phyloP scores from a whole-genome alignment of 352 stramenopile species.

The Globisporangium perplexum region DNA sequence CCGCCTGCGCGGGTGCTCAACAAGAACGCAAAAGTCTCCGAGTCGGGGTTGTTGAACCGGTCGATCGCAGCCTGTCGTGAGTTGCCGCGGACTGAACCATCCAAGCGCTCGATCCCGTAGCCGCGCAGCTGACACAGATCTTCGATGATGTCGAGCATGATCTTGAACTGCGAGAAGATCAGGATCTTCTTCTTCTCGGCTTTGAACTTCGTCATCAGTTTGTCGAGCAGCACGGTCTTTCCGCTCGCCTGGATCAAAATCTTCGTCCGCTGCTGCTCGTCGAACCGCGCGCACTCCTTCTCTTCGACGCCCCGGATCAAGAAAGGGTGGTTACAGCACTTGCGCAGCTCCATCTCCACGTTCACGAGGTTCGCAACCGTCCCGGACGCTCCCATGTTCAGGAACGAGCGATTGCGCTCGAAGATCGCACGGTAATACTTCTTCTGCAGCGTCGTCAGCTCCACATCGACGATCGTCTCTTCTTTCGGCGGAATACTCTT shows the following conservation, averaged over 20 bases:
- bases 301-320: conserved; percentile 97
- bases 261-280: conserved; percentile 66
- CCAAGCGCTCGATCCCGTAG: conserved; percentile 93
- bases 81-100: conserved; percentile 95
- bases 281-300: conserved; percentile 88
- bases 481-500: conserved; percentile 99
- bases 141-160: conserved; percentile 97
- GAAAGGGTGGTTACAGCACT: conserved; percentile 99
- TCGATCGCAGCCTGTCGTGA: conserved; percentile 98
- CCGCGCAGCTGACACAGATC: conserved; percentile 76
- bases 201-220: conserved; percentile 96
- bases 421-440: conserved; percentile 97
- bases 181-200: conserved; percentile 98
- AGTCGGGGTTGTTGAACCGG: conserved; percentile 93
- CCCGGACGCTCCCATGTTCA: conserved; percentile 84
- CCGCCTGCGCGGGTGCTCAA: conserved; percentile 94
- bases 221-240: conserved; percentile 99
- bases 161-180: conserved; percentile 99
- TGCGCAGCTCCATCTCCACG: conserved; percentile 99
- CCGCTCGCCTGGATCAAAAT: conserved; percentile 84
- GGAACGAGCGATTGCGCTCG: conserved; percentile 94
- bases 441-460: conserved; percentile 99
- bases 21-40: conserved; percentile 97
- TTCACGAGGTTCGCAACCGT: conserved; percentile 97
- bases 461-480: conserved; percentile 99